These are phyloP conservation scores for Staphylotrichum tortipilum DNA, from an alignment of 495 filamentous ascomycete species.

Conservation along the genomic window DNA sequence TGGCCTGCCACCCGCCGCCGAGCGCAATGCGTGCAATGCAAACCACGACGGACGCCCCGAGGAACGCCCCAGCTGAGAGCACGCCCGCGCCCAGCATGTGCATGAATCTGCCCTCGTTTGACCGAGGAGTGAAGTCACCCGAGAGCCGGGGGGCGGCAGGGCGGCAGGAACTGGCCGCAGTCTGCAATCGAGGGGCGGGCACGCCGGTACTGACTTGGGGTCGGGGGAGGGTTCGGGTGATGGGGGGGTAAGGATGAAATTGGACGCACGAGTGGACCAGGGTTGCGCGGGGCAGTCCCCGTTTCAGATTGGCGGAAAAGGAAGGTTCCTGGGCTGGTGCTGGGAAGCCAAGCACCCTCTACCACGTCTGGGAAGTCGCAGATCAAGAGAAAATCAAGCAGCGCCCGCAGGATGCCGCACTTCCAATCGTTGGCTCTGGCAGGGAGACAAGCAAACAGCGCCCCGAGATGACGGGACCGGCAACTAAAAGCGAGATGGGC, in stretches of 20 bases:
- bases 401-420: background rate
- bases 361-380: constrained; percentile 25
- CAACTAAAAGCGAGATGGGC: no score
- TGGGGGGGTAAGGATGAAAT: constrained; percentile 8
- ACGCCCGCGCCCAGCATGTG: background rate
- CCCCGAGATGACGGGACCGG: no score
- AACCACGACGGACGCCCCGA: no score
- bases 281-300: constrained; percentile 13
- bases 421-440: background rate
- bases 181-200: constrained; percentile 6
- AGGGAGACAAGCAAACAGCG: background rate
- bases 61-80: no score
- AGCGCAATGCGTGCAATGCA: background rate
- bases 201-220: constrained; percentile 6
- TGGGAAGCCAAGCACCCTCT: constrained; percentile 7
- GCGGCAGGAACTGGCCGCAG: constrained; percentile 3
- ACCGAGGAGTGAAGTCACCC: constrained; percentile 4
- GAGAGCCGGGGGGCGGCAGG: constrained; percentile 2
- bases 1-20: no score
- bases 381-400: constrained; percentile 38
- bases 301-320: constrained; percentile 31
- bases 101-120: background rate
- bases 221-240: background rate
- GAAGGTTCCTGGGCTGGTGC: constrained; percentile 6
- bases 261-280: constrained; percentile 17